Evolutionary conservation across 2,329 filamentous ascomycete genomes (phyloP).

Genomic region (Neofusicoccum parvum): DNA sequence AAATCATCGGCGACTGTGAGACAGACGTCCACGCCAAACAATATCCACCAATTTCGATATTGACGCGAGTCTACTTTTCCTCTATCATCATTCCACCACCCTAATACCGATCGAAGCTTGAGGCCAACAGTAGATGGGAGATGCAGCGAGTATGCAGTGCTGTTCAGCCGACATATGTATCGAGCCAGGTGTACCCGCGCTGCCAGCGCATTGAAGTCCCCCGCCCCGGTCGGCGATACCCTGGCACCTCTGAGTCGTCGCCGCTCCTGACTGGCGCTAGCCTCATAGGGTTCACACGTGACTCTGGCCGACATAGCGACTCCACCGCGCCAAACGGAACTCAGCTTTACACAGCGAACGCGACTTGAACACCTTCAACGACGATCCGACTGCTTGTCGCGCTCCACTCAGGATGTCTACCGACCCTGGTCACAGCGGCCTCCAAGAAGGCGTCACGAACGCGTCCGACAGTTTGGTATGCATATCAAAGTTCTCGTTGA

Average conservation of each 20-base stretch:
- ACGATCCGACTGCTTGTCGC: background rate
- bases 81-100: too few species aligned
- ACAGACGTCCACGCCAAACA: too few species aligned
- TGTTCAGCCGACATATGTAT: background rate
- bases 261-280: background rate
- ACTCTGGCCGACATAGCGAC: background rate
- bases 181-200: background rate
- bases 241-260: background rate
- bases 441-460: background rate
- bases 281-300: background rate
- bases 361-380: background rate
- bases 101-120: too few species aligned
- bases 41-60: too few species aligned
- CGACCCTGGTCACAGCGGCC: background rate
- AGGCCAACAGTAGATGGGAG: too few species aligned
- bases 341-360: background rate
- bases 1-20: background rate
- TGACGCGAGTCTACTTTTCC: too few species aligned
- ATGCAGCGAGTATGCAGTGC: too few species aligned
- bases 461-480: background rate
- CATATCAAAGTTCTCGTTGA: too few species aligned
- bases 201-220: background rate
- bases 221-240: background rate
- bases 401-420: background rate
- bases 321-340: background rate